Percentiles rank a stretch among this genome's conserved stretches.
Conservation (phyloP, 305 asterid species). For the Andrographis paniculata region DNA sequence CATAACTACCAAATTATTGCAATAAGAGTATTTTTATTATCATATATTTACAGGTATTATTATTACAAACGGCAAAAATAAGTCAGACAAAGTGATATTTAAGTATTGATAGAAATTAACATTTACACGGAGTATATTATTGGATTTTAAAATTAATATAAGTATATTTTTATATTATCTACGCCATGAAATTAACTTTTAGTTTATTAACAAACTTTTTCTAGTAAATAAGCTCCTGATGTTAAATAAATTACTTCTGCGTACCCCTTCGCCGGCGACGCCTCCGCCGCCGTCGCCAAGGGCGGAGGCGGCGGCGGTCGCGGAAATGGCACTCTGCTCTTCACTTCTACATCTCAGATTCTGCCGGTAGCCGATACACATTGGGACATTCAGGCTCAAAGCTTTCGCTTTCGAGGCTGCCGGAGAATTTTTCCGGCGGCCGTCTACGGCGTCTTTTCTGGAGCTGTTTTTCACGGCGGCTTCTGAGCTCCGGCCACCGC, state of each 20-base stretch:
- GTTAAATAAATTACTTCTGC: background rate
- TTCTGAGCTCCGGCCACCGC: conserved; percentile 25
- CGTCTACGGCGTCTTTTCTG: conserved; percentile 27
- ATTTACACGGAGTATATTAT: too few species aligned
- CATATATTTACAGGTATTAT: too few species aligned
- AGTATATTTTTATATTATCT: too few species aligned
- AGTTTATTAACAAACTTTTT: background rate
- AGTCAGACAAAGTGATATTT: too few species aligned
- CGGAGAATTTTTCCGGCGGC: conserved; percentile 37
- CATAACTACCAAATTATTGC: too few species aligned
- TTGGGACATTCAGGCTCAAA: conserved; percentile 59
- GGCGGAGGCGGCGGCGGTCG: background rate
- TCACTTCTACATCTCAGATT: background rate
- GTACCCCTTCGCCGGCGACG: background rate
- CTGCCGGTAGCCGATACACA: conserved; percentile 49
- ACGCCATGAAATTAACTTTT: too few species aligned
- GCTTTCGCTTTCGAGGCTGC: conserved; percentile 34
- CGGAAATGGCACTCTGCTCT: too few species aligned
- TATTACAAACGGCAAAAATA: too few species aligned
- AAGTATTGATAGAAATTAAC: too few species aligned
- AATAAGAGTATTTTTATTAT: too few species aligned
- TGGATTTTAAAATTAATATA: too few species aligned
- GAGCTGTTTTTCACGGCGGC: conserved; percentile 13
- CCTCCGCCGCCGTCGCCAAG: background rate
- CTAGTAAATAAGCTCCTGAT: background rate